Evolutionary conservation across 1,284 basidiomycete genomes (phyloP), one percentile per base, ranked within the genome.

Genomic region (Termitomyces sp.): DNA sequence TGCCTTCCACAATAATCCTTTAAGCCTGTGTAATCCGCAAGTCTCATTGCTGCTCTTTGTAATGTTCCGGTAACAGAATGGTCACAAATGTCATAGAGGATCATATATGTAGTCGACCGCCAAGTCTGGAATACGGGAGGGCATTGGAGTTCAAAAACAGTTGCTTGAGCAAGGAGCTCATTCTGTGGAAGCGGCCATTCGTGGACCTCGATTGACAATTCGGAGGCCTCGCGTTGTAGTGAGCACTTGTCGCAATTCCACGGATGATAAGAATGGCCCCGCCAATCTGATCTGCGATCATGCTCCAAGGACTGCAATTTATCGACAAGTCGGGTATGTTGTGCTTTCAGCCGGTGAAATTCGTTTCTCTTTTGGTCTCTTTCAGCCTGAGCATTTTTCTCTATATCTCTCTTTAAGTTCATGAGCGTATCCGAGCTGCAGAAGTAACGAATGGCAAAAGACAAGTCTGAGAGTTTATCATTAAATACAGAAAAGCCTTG

Each of bases 171-270:
- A 0, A 50, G 26, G 1, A 63, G 35, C 2, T 26, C 2, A 8
- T 63, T 42, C 0, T 52, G 31, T 0, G 79, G 77, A 30, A 82
- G 59, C 0, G 78, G 79, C 79, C 77, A 80, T 46, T 82, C 79
- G 41, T 76, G 63, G 3, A 76, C 57, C 0, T 39, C 2, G 35
- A 81, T 78, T 0, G 37, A 9, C 60, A 79, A 57, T 0, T 7
- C 34, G 0, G 18, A 26, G 0, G 64, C 61, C 40, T 62, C n/a
- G n/a, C n/a, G n/a, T 11, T 1, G 39, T 31, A 33, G 67, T 50
- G 3, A 70, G 50, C 79, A 80, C 48, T 66, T 74, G 0, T 0
- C 7, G 52, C 73, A 55, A 49, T 42, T 35, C 11, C n/a, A n/a
- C n/a, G n/a, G n/a, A n/a, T n/a, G n/a, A n/a, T n/a, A n/a, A n/a